Base-by-base conservation (phyloP, 1,284 basidiomycete genomes). In the Moesziomyces sp. region DNA sequence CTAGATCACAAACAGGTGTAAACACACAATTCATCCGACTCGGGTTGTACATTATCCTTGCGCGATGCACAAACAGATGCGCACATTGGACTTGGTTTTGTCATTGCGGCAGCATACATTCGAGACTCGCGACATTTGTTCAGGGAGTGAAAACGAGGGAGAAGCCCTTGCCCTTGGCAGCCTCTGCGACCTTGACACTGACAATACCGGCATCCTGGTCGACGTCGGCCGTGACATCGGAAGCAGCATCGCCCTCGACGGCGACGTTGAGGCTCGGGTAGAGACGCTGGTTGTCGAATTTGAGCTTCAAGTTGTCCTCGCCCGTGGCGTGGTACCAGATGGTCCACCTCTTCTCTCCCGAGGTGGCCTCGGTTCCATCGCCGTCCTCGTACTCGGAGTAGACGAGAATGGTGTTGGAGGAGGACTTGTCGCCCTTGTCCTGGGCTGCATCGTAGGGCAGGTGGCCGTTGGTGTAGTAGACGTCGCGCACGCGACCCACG, bases 401-500 rank as follows among this genome's bases (percentile, higher is more conserved):
- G 21, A 66, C 45, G 21, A 74, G 58, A 16, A 66, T 65, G 24
- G 51, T 52, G 30, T 76, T 75, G 9, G 14, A 8, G 13, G 55
- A 58, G 18, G 48, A 46, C 34, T 52, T 52, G 23, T 60, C 38
- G 40, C 65, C 65, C 1, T 52, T n/a, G 28, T 72, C 64, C 51
- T 53, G 52, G 10, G 66, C 61, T 1, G 56, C 58, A 43, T 76
- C 72, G 69, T 77, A 74, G 28, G 79, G 79, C 5, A 66, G 58
- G 51, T 71, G 76, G 16, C 79, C 79, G 38, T 42, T 16, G 10
- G 65, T 48, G 62, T 81, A 81, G 64, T 64, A 74, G 24, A 66
- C 59, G 45, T 81, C 79, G 5, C 79, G 71, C 11, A 79, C 79
- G 18, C 72, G 57, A 19, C 72, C 79, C 34, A 77, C 74, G 56